Evolutionary conservation across 345 rosid species (phyloP), one percentile per base, ranked within the genome.

Genomic region (Salix caprea): DNA sequence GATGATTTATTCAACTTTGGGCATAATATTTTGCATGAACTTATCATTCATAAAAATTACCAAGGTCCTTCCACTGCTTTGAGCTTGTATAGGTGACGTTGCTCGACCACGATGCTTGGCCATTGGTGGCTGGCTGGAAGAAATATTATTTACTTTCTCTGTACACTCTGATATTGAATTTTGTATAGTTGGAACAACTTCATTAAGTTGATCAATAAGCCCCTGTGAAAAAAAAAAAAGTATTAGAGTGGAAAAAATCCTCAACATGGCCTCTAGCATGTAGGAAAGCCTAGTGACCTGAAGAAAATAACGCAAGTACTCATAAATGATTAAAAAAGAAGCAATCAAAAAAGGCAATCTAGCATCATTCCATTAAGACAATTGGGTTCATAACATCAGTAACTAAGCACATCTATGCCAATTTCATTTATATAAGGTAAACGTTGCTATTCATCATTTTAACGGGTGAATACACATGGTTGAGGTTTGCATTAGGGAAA

Each of bases 161-260:
- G 91, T 88, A 77, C 92, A 90, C 39, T 94, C 97, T 52, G 91
- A 79, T 86, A 96, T 94, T 62, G 99, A 93, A 56, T 84, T 87
- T 74, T 96, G 94, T 76, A 94, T 91, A 54, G 97, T 79, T 76
- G 98, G 99, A 82, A 91, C 89, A 80, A 91, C 98, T 72, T 96
- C 95, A 85, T 92, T 92, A 61, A 96, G 86, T 81, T 96, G 98
- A 80, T 94, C 91, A 77, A 92, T 89, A 74, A 96, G 97, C 82
- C 92, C 99, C 99, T 96, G 86, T 58, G 83, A 34, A 80, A 71
- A 75, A 82, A 75, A 82, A 40, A 40, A 40, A 80, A 73, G 71
- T 74, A 79, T 70, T 74, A 77, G 60, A 66, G 50, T 67, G 75
- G 52, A 48, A 46, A 77, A 80, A 73, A 73, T 32, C 18, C 50